Percentiles rank a stretch among this genome's conserved stretches.
These are phyloP conservation scores for Boletus pseudo-olivaceus DNA, from an alignment of 768 basidiomycete species.

Conservation along the genomic window DNA sequence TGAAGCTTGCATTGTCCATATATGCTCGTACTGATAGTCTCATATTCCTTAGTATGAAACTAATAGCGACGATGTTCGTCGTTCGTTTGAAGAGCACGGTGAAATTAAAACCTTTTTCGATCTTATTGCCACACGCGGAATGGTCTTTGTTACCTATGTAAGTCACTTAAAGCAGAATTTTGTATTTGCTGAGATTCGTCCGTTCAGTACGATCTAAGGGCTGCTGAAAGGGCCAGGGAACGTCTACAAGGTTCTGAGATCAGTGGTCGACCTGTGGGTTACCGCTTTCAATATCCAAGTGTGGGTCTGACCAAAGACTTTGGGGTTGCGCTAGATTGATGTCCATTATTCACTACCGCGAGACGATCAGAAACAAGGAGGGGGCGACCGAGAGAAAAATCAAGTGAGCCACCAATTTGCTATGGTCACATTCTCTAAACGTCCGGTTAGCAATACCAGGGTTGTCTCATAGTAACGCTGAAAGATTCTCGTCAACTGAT, in stretches of 20 bases:
- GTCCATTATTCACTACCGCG: constrained; percentile 96
- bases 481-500: constrained; percentile 69
- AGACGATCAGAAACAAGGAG: constrained; percentile 70
- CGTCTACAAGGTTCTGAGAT: constrained; percentile 87
- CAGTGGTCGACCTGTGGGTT: constrained; percentile 80
- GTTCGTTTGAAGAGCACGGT: constrained; percentile 87
- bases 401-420: constrained; percentile 50
- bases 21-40: constrained; percentile 12
- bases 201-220: constrained; percentile 81
- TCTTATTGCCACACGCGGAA: constrained; percentile 89
- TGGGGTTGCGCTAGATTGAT: constrained; percentile 67
- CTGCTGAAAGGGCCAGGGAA: constrained; percentile 89
- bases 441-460: constrained; percentile 63
- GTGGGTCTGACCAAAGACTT: constrained; percentile 4
- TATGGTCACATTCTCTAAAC: constrained; percentile 6
- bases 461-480: constrained; percentile 76
- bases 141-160: constrained; percentile 99
- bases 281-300: neutral
- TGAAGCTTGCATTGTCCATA: constrained; percentile 3
- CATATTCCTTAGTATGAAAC: constrained; percentile 71
- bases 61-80: constrained; percentile 78
- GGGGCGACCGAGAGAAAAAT: constrained; percentile 65
- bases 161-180: constrained; percentile 36
- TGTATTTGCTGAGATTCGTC: constrained; percentile 10
- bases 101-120: constrained; percentile 98